Evolutionary conservation across 2,329 filamentous ascomycete genomes (phyloP), one percentile per base, ranked within the genome.

Genomic region (Penicillium sp.): DNA sequence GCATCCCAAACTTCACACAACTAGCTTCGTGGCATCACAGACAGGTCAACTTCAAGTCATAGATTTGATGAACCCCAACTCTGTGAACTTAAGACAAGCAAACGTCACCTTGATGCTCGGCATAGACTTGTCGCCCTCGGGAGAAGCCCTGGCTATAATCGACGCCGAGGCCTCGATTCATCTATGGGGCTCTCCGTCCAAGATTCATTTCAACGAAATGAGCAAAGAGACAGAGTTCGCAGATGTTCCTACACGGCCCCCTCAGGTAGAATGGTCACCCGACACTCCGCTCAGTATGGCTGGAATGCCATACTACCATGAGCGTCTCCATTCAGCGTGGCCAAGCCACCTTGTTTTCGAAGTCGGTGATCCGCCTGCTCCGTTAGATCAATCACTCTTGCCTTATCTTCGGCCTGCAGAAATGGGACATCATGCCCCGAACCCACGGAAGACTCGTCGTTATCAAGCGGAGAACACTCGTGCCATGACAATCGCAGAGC

Each of bases 1-100:
- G 89, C 94, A 99, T 71, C 94, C 95, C 1, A 88, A 92, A 65
- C 90, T 99, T 84, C 88, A 92, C 18, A 97, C 94, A 0, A 97
- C 95, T 0, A 93, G 91, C 66, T 92, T 99, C 57, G 91, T 99
- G 47, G 87, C 92, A 27, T 96, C 93, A 2, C 91, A 95, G 67
- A 89, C 86, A 42, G 94, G 95, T 1, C 92, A 97, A 72, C 89
- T 99, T 72, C 93, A 99, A 70, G 89, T 97, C 13, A 91, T 97
- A 47, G 94, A 99, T 72, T 83, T 99, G 5, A 91, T 95, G 85
- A 96, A 96, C 59, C 90, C 91, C 0, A 92, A 95, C 67, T 88
- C 90, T 18, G 91, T 91, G 68, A 92, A 89, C 63, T 85, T 96
- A 48, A 85, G 90, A 47, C 92, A 95, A 75, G 88, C 90, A 32